Evolutionary conservation across 345 rosid species (phyloP).

Genomic region (Citrus glauca): DNA sequence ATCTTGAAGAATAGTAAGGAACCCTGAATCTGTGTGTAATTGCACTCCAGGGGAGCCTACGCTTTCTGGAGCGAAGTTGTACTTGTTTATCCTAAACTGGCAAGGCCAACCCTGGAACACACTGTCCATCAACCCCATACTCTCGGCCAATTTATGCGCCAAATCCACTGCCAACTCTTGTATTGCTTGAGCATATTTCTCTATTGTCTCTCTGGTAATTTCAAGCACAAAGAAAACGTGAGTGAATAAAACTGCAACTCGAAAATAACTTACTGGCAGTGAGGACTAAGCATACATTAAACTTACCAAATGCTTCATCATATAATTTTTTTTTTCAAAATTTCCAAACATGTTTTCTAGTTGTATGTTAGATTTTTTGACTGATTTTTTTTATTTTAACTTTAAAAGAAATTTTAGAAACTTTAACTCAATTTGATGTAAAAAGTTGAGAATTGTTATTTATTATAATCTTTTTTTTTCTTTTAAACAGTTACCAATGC

Average conservation of each 20-base stretch:
- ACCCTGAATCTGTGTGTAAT: conserved; percentile 72
- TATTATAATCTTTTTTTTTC: too few species aligned
- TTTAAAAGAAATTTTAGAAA: too few species aligned
- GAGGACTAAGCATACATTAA: not conserved
- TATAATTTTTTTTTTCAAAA: not conserved
- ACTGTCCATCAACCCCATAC: conserved; percentile 39
- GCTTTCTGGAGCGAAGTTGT: conserved; percentile 58
- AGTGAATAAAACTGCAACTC: not conserved
- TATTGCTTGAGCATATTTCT: conserved; percentile 55
- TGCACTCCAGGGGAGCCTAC: conserved; percentile 74
- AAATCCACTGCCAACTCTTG: conserved; percentile 47
- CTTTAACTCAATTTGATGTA: too few species aligned
- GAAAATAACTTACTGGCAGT: too few species aligned
- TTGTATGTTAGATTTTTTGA: too few species aligned
- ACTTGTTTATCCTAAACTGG: conserved; percentile 83
- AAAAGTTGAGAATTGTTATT: not conserved
- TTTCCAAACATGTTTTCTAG: too few species aligned
- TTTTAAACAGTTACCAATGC: too few species aligned
- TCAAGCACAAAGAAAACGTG: not conserved
- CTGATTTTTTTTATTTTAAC: not conserved
- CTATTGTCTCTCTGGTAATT: conserved; percentile 47
- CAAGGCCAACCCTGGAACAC: conserved; percentile 65
- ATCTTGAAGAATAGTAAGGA: conserved; percentile 74
- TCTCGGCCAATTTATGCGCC: conserved; percentile 48
- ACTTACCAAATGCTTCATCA: not conserved